Evolutionary conservation across 2,329 filamentous ascomycete species (phyloP).

Genomic region (Stylonectria norvegica): DNA sequence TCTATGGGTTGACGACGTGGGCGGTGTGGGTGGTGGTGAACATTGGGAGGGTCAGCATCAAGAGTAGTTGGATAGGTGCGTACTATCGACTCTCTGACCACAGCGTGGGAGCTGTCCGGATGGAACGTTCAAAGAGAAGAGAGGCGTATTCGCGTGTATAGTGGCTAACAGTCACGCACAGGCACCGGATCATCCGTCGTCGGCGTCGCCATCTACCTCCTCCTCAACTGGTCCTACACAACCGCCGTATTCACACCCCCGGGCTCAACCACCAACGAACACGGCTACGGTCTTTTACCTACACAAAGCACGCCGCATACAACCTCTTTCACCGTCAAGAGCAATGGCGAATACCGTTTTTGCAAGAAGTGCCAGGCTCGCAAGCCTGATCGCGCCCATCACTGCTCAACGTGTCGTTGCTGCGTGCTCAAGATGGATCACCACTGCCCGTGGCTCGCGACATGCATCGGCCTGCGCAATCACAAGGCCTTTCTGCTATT

Average conservation of each 20-base stretch:
- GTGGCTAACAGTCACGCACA: constrained; percentile 28
- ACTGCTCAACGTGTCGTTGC: constrained; percentile 90
- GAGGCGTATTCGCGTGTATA: not conserved
- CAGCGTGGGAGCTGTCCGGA: not conserved
- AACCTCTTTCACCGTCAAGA: constrained; percentile 86
- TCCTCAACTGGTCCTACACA: constrained; percentile 88
- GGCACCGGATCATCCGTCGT: constrained; percentile 56
- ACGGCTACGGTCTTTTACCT: constrained; percentile 77
- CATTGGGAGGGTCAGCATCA: constrained; percentile 59
- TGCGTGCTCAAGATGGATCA: constrained; percentile 99
- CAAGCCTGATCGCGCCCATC: constrained; percentile 94
- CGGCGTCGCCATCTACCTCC: constrained; percentile 67
- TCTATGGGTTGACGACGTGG: constrained; percentile 90
- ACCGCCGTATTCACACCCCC: constrained; percentile 90
- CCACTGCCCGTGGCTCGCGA: constrained; percentile 97
- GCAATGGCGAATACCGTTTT: constrained; percentile 79
- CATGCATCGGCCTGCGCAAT: constrained; percentile 88
- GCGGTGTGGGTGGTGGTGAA: constrained; percentile 81
- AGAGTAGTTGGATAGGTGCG: constrained; percentile 57
- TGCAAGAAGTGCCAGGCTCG: constrained; percentile 96
- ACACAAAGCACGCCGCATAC: constrained; percentile 59
- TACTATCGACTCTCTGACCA: constrained; percentile 5
- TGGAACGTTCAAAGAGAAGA: no score
- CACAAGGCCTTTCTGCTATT: constrained; percentile 96
- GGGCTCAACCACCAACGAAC: constrained; percentile 63